Base-by-base conservation (phyloP, 2,329 filamentous ascomycete genomes). In the Samsoniella hepiali region DNA sequence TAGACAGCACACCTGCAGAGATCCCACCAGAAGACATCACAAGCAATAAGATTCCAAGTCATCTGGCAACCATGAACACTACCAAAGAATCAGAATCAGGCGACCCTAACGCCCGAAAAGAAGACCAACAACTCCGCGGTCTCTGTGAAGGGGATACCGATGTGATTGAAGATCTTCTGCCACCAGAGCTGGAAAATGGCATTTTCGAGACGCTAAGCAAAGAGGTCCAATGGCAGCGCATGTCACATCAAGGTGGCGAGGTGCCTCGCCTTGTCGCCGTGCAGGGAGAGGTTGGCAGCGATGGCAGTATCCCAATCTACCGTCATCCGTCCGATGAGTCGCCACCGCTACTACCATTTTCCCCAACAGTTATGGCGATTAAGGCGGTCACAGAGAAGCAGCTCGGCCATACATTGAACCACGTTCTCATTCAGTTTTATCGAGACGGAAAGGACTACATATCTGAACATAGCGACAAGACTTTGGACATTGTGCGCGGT, bases 391-490 rank as follows among this genome's bases (percentile, higher is more conserved):
- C 92, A 0, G 91, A 97, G 73, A 81, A 83, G 63, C 79, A 85
- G 17, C 82, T 96, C 1, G 89, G 91, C 0, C 95, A 98, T 70
- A 79, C 85, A 1, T 77, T 99, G 49, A 99, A 99, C 71, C 95
- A 99, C 73, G 93, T 88, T 1, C 79, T 99, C 55, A 96, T 99
- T 53, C 95, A 99, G 72, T 85, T 93, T 64, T 99, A 99, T 72
- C 91, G 95, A n/a, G 84, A 84, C 68, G 91, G 94, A 3, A 87
- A 86, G 55, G 95, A 99, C 76, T 92, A 92, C 73, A 99, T 99
- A 66, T 95, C 91, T 0, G 95, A 99, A 73, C 95, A 99, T 72
- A 96, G 92, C 45, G 95, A 99, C 74, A 99, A 99, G 77, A 97
- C 94, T 0, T 81, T 99, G 31, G 95, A 99, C 73, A 95, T 99